Evolutionary conservation across 805 yeast genomes (phyloP).

Genomic region (Lipomyces spencermartinsiae): DNA sequence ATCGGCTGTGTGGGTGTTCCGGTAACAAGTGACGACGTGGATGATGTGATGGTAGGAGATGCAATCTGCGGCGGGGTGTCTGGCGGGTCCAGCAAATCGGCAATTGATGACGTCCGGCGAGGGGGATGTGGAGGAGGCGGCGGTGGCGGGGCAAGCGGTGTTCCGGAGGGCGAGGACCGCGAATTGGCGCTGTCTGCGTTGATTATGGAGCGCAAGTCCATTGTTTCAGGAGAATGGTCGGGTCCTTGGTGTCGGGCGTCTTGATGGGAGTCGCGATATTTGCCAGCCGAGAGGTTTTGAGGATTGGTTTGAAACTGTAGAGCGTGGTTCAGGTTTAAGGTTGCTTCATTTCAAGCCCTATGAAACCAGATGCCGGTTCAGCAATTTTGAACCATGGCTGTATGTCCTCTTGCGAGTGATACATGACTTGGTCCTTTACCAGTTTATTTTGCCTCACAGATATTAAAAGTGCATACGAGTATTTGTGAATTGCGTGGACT

Average conservation of each 20-base stretch:
- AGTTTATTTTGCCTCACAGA: not conserved
- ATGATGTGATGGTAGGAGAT: conserved; percentile 14
- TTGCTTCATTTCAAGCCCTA: too few relatives aligned
- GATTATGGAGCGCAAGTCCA: conserved; percentile 30
- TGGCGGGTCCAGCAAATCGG: conserved; percentile 26
- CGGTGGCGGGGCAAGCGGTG: conserved; percentile 8
- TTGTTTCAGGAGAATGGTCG: not conserved
- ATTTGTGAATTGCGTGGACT: too few relatives aligned
- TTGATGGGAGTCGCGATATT: not conserved
- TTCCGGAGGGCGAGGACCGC: not conserved
- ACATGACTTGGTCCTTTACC: too few relatives aligned
- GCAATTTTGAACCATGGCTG: too few relatives aligned
- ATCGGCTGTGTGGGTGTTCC: conserved; percentile 9
- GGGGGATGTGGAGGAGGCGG: conserved; percentile 19
- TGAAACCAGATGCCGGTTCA: not conserved
- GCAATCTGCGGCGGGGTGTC: conserved; percentile 17
- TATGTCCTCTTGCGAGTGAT: too few relatives aligned
- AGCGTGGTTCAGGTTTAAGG: not conserved
- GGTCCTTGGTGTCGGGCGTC: not conserved
- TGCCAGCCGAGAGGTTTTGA: not conserved
- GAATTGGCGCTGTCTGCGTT: conserved; percentile 14
- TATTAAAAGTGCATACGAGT: too few relatives aligned
- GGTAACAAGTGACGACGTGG: conserved; percentile 8
- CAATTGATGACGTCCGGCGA: conserved; percentile 27
- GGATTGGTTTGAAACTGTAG: not conserved